phyloP scores from a whole-genome alignment of 495 filamentous ascomycete species.

The Sporormia fimetaria region DNA sequence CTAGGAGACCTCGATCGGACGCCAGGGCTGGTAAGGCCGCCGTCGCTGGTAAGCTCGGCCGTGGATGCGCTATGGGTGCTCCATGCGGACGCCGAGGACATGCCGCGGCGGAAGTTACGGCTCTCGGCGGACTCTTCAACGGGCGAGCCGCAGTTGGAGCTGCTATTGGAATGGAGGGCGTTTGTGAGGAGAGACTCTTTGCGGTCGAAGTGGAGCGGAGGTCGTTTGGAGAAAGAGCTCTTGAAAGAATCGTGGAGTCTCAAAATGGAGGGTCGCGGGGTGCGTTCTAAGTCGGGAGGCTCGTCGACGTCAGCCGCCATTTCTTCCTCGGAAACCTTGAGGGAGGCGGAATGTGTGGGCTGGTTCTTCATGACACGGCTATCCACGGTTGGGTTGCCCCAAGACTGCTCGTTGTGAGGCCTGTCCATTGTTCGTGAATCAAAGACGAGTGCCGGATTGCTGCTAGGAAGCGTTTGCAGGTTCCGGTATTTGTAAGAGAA shows the following conservation, averaged over 20 bases:
- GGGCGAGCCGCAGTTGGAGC: too few species aligned
- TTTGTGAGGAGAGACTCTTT: slow-evolving; percentile 23
- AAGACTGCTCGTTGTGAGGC: slow-evolving; percentile 18
- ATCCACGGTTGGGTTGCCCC: too few species aligned
- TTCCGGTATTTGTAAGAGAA: too few species aligned
- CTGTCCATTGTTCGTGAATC: too few species aligned
- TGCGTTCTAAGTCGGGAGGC: slow-evolving; percentile 24
- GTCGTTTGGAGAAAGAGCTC: slow-evolving; percentile 17
- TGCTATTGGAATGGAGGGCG: slow-evolving; percentile 13
- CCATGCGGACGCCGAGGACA: slow-evolving; percentile 56
- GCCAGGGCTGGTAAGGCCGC: slow-evolving; percentile 71
- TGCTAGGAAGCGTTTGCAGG: too few species aligned
- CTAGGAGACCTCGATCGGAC: slow-evolving; percentile 80
- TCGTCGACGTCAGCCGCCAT: slow-evolving; percentile 26
- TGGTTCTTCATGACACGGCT: slow-evolving; percentile 9
- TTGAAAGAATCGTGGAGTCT: slow-evolving; percentile 11
- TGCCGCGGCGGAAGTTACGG: slow-evolving; percentile 3
- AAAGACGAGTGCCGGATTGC: too few species aligned
- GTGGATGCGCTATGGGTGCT: slow-evolving; percentile 73
- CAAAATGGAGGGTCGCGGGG: slow-evolving; percentile 19
- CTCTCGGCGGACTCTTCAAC: slow-evolving; percentile 9
- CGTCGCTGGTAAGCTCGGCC: slow-evolving; percentile 82
- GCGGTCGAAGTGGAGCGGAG: slow-evolving; percentile 8
- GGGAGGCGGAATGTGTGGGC: slow-evolving; percentile 9
- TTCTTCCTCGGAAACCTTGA: slow-evolving; percentile 20